Percentiles rank a stretch among this genome's conserved stretches.
phyloP scores from a whole-genome alignment of 345 rosid species.

The Pelargonium nanum region DNA sequence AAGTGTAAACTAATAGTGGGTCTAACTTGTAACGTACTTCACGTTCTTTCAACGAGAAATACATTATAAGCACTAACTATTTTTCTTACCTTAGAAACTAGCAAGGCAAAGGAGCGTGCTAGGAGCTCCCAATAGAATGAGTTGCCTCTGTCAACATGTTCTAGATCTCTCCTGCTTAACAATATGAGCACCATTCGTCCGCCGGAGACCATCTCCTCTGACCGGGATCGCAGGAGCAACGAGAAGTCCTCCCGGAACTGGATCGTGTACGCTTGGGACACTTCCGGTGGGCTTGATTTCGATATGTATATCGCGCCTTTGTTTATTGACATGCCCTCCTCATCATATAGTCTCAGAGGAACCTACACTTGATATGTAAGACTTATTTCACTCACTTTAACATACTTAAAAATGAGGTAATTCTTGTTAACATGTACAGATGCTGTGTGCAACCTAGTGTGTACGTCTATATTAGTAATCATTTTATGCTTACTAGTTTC shows the following conservation, averaged over 20 bases:
- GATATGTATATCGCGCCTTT: slow-evolving; percentile 47
- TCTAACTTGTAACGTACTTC: no score
- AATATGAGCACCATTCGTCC: slow-evolving; percentile 58
- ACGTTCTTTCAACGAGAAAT: no score
- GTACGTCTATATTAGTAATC: no score
- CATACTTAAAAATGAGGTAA: no score
- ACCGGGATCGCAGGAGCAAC: slow-evolving; percentile 36
- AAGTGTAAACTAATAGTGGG: not conserved
- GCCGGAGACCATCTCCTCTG: slow-evolving; percentile 30
- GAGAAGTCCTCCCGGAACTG: slow-evolving; percentile 58
- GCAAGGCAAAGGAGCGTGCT: slow-evolving; percentile 32
- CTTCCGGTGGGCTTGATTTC: slow-evolving; percentile 36
- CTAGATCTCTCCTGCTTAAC: slow-evolving; percentile 43
- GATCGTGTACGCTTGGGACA: slow-evolving; percentile 39
- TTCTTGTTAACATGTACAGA: no score
- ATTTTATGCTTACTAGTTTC: no score
- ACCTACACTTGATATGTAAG: slow-evolving; percentile 30
- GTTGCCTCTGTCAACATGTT: slow-evolving; percentile 66
- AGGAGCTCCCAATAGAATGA: slow-evolving; percentile 62
- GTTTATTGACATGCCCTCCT: slow-evolving; percentile 50
- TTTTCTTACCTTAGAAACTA: slow-evolving; percentile 47
- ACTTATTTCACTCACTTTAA: no score
- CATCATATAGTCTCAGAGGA: slow-evolving; percentile 45
- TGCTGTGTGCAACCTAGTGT: no score
- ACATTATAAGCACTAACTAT: no score